Conservation (phyloP, 1,284 basidiomycete species). For the Melampsora abietis-canadensis region DNA sequence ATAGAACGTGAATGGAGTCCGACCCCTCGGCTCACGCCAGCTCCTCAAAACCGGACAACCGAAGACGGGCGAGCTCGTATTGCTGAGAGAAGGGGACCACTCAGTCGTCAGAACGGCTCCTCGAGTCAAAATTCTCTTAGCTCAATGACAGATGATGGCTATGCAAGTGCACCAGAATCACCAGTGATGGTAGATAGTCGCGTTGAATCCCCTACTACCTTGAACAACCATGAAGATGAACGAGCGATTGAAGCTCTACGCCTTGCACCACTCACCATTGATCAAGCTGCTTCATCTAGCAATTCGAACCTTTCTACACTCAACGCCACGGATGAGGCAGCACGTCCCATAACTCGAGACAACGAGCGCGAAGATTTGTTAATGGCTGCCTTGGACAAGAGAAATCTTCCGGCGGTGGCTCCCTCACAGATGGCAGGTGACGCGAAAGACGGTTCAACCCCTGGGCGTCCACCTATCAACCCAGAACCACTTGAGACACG, state of each 20-base stretch:
- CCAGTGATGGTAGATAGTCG: conserved; percentile 1
- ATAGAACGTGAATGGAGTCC: conserved; percentile 77
- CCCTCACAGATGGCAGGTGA: conserved; percentile 4
- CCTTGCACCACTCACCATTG: conserved; percentile 28
- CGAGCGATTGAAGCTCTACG: conserved; percentile 34
- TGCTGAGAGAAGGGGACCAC: conserved; percentile 3
- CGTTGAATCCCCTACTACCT: conserved; percentile 21
- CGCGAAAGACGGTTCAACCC: conserved; percentile 60
- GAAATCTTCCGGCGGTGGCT: conserved; percentile 44
- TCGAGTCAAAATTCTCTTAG: conserved; percentile 44
- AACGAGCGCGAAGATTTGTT: conserved; percentile 31
- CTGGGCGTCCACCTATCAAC: conserved; percentile 60
- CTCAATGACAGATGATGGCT: conserved; percentile 44
- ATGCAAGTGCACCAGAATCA: conserved; percentile 43
- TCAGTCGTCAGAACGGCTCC: conserved; percentile 12
- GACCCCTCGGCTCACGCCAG: neutral
- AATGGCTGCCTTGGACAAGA: conserved; percentile 49
- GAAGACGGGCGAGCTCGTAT: conserved; percentile 44
- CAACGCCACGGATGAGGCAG: neutral
- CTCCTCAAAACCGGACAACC: conserved; percentile 48
- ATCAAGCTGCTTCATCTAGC: neutral
- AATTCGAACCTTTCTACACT: neutral
- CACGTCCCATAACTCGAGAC: conserved; percentile 39
- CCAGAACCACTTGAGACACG: conserved; percentile 67
- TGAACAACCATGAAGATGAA: conserved; percentile 24